Percentiles rank a stretch among this genome's conserved stretches.
Evolutionary conservation across 139 green algal genomes (phyloP).

Genomic region (Astrephomene gubernaculifera): DNA sequence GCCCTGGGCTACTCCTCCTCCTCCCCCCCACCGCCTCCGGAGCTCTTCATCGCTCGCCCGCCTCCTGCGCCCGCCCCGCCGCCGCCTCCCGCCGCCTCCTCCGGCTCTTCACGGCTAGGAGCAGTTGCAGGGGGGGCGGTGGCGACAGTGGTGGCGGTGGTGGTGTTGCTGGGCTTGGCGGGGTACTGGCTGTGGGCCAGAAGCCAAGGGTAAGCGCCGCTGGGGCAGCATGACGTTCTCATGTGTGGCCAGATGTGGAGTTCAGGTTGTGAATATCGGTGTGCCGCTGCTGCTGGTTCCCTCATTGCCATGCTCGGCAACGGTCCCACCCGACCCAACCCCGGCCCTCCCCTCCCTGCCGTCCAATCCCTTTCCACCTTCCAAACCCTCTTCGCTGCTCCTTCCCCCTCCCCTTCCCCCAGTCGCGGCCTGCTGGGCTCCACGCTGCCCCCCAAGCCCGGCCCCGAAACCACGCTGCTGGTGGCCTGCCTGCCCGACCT

Average conservation of each 20-base stretch:
- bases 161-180: neutral
- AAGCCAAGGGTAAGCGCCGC: neutral
- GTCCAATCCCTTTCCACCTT: too few species aligned
- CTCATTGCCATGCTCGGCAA: too few species aligned
- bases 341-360: too few species aligned
- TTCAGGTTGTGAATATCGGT: too few species aligned
- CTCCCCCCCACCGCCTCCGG: neutral
- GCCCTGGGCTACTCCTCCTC: slow-evolving; percentile 15
- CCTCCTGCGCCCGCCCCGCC: neutral
- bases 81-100: neutral
- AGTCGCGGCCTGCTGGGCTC: slow-evolving; percentile 1
- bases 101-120: too few species aligned
- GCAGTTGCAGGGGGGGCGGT: too few species aligned
- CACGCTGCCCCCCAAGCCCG: slow-evolving; percentile 14
- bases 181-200: slow-evolving; percentile 13
- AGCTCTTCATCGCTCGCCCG: too few species aligned
- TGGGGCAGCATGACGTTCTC: too few species aligned
- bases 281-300: too few species aligned
- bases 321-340: too few species aligned
- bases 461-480: slow-evolving; percentile 33
- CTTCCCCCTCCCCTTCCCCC: neutral
- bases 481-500: slow-evolving; percentile 28
- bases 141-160: neutral
- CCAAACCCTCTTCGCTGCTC: too few species aligned
- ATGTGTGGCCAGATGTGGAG: too few species aligned